Evolutionary conservation across 176 grass and related monocot species (phyloP), one percentile per base, ranked within the genome.

Genomic region (Bothriochloa decipiens): DNA sequence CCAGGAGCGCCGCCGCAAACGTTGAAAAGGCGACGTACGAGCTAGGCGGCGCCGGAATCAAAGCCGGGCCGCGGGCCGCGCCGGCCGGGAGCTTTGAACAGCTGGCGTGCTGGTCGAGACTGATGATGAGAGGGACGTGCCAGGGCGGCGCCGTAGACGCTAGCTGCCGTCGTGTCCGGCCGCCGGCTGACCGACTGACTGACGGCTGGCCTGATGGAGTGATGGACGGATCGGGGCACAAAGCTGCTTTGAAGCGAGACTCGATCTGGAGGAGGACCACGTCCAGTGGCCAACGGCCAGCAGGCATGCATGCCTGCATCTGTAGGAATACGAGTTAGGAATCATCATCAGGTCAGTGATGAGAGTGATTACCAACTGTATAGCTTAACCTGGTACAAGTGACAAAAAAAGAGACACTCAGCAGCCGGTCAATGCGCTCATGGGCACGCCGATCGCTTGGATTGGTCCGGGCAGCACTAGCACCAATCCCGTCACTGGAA

Each of bases 1-100:
- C 45, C 65, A 69, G 1, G 65, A 10, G 4, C 45, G 65, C 45
- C 65, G 65, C 79, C 79, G 79, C 45, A 81, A 81, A 81, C 32
- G 65, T 81, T 81, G 65, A 81, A 81, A 81, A 39, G 65, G 74
- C 10, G 11, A 11, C 17, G 8, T 26, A 26, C 40, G 41, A 28
- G 12, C 20, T 13, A 17, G 43, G 74, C 73, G 46, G 65, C 78
- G 78, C 78, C 65, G 65, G 26, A 69, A 36, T 81, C 20, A 68
- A 81, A 79, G 77, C 26, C 60, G 60, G 74, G 15, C 55, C 6
- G 53, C 20, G 20, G 55, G 20, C 20, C 8, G n/a, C 8, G 17
- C 52, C 52, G 55, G 55, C 61, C 63, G 63, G 78, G 36, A 50
- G 26, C 78, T 7, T 52, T 80, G 77, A 80, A 80, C 28, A 4